phyloP scores from a whole-genome alignment of 2,329 filamentous ascomycete species.

The Monilinia vaccinii-corymbosi region DNA sequence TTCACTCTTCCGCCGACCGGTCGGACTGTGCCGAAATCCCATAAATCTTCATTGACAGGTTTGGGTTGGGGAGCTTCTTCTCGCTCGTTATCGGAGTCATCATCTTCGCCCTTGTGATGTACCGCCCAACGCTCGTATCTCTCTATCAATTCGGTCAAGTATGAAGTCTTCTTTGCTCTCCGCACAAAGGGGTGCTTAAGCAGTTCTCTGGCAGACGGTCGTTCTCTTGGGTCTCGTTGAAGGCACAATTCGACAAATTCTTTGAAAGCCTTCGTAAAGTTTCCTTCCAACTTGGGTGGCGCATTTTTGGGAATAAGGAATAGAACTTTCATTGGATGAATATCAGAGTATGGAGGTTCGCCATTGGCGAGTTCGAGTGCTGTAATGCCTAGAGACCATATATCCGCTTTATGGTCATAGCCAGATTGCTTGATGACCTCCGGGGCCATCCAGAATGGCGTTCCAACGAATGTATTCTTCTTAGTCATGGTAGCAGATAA shows the following conservation, averaged over 20 bases:
- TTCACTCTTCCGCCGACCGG: constrained; percentile 61
- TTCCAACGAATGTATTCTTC: constrained; percentile 98
- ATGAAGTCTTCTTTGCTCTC: constrained; percentile 90
- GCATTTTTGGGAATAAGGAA: constrained; percentile 95
- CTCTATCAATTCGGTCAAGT: constrained; percentile 91
- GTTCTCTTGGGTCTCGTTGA: constrained; percentile 78
- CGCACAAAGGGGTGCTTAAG: constrained; percentile 85
- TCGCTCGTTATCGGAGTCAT: constrained; percentile 47
- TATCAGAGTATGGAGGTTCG: constrained; percentile 90
- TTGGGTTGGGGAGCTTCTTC: constrained; percentile 36
- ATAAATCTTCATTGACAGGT: constrained; percentile 70
- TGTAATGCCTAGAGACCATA: constrained; percentile 94
- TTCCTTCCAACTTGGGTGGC: constrained; percentile 70
- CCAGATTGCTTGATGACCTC: constrained; percentile 98
- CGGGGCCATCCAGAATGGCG: constrained; percentile 98
- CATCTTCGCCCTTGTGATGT: constrained; percentile 65
- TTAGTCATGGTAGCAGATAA: constrained; percentile 98
- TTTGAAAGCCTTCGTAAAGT: constrained; percentile 75
- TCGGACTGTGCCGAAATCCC: constrained; percentile 96
- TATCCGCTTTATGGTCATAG: constrained; percentile 96
- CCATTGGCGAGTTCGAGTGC: constrained; percentile 85
- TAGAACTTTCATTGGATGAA: constrained; percentile 96
- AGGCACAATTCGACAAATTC: constrained; percentile 79
- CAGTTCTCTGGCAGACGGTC: constrained; percentile 78
- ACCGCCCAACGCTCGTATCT: constrained; percentile 80